Base-by-base conservation (phyloP, 1,139 yeast species). In the Saccharomycopsis phalli region DNA sequence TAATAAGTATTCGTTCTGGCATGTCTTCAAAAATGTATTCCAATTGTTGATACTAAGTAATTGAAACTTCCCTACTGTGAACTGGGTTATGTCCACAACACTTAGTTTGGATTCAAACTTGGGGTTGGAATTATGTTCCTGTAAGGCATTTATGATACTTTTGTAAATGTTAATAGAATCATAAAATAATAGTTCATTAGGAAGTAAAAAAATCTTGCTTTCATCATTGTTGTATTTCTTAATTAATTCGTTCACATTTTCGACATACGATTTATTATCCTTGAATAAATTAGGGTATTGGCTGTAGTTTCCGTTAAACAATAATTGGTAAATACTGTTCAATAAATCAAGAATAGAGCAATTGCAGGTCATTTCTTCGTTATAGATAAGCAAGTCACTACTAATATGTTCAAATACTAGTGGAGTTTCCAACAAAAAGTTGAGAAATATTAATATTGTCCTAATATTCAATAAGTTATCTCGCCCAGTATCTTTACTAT, bases 381-480 rank as follows among this genome's bases (percentile, higher is more conserved):
- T 27, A 21, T 43, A 43, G 17, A 43, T 35, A 14, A 43, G 38
- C 23, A 43, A 21, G 31, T 43, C 36, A n/a, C 34, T 43, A 4
- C 44, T 39, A 16, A 34, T 43, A 13, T 40, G 37, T 18, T 37
- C 21, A 14, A 43, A 40, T 6, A 43, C 22, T 6, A 19, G 26
- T 10, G n/a, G 13, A 10, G 34, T 25, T 3, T 16, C 25, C 11
- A 43, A 20, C n/a, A 42, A 21, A 23, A 43, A 43, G 26, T 16
- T 10, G 6, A 40, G 25, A 22, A 43, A 43, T 13, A 20, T 27
- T 10, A 40, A 10, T 18, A 43, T 21, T 11, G 36, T 14, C 13
- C 36, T 30, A 5, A 30, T 5, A 13, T 30, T 30, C n/a, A 21
- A 19, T 8, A 7, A 11, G n/a, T 19, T 28, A 13, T 21, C 18